Base-by-base conservation (phyloP, 75 land plant genomes). In the Pinus tabuliformis region DNA sequence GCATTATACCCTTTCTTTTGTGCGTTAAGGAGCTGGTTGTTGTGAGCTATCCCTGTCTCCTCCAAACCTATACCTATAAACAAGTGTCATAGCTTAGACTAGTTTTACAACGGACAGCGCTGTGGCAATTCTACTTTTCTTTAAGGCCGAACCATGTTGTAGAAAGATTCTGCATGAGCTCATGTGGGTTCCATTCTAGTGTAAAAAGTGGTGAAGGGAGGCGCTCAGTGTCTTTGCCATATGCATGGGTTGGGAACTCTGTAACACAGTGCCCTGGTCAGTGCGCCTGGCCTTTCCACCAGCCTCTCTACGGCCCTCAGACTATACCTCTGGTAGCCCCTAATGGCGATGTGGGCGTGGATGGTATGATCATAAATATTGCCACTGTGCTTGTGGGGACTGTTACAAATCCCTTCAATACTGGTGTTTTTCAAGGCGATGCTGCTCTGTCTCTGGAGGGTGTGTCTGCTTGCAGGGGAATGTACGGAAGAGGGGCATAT, bases 281-380 rank as follows among this genome's bases (percentile, higher is more conserved):
- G 20, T 92, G 93, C 75, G 87, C 95, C 1, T 92, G 95, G 95
- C 91, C 91, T 1, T 91, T 91, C 76, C 86, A 88, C 76, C 83
- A 84, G 75, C 93, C 92, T 15, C 39, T 75, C 42, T 89, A 84
- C 76, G 94, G 94, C 21, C 94, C 94, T 33, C 85, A 89, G 76
- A 61, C 45, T 24, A 87, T 83, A 45, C 90, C 92, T 17, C 77
- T 91, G 60, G 72, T 82, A 18, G 81, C 91, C 4, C 93, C 93
- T 15, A 91, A 91, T 76, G 81, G 73, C 24, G 91, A 92, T 57
- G 88, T 92, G 57, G 94, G 94, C 28, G 58, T 81, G 6, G 92
- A 92, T 74, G 95, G 91, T 2, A 88, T 91, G 86, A 70, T 93
- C 26, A 89, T 93, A 59, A 91, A 87, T 76, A 60, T 93, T 36